phyloP scores from a whole-genome alignment of 2,329 filamentous ascomycete species.

The Colletotrichum sp. region DNA sequence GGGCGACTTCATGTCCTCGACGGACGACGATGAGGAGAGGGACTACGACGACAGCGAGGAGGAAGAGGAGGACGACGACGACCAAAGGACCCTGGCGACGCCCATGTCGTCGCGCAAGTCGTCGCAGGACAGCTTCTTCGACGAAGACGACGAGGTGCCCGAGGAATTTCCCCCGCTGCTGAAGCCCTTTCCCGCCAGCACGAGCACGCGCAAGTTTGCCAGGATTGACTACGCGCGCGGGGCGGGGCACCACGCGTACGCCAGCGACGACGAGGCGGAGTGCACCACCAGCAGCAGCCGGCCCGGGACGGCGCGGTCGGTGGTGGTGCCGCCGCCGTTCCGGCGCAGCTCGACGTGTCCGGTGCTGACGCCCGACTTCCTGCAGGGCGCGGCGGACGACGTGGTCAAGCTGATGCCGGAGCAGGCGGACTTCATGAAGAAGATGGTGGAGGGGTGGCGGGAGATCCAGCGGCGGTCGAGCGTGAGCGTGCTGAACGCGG shows the following conservation, averaged over 20 bases:
- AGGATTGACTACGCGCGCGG: background rate
- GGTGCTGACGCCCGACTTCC: background rate
- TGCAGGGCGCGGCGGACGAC: conserved; percentile 14
- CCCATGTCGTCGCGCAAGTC: conserved; percentile 9
- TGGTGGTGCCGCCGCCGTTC: background rate
- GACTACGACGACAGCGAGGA: background rate
- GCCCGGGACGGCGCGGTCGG: background rate
- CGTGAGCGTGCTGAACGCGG: background rate
- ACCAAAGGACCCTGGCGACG: background rate
- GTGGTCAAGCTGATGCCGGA: conserved; percentile 18
- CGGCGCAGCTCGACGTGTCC: conserved; percentile 10
- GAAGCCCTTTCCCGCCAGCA: background rate
- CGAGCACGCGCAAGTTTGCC: background rate
- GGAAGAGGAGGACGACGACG: background rate
- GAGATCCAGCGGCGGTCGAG: conserved; percentile 12
- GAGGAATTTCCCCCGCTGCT: background rate
- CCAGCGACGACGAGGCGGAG: background rate
- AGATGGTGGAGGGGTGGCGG: conserved; percentile 14
- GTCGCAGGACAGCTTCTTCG: conserved; percentile 4
- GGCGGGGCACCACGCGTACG: background rate
- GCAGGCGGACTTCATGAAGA: conserved; percentile 18
- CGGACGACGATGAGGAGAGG: conserved; percentile 2
- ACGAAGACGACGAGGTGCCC: background rate
- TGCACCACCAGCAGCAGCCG: background rate
- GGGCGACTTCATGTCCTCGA: conserved; percentile 13